These are phyloP conservation scores for Ceratorhiza oryzae-sativae DNA, from an alignment of 1,284 basidiomycete genomes.

Conservation along the genomic window DNA sequence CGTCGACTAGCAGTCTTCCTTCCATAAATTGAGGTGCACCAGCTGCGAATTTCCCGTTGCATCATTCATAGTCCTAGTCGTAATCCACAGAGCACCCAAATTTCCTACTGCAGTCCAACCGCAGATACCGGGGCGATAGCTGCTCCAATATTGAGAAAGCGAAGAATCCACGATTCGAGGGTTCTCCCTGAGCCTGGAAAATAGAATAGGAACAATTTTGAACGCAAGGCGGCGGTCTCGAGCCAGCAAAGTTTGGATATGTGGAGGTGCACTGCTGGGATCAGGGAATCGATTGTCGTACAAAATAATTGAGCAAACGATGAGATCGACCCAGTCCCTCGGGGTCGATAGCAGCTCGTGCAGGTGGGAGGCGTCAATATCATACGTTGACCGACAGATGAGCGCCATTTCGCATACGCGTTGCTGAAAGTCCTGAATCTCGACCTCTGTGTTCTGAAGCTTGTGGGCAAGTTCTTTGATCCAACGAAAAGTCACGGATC, in stretches of 20 bases:
- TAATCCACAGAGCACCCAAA: slow-evolving; percentile 54
- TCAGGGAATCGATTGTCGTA: slow-evolving; percentile 48
- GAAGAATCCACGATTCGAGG: slow-evolving; percentile 51
- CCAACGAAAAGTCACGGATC: slow-evolving; percentile 53
- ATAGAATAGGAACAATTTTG: slow-evolving; percentile 41
- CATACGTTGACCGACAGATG: slow-evolving; percentile 55
- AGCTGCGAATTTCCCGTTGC: not conserved
- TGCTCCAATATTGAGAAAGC: slow-evolving; percentile 52
- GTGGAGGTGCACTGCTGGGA: not conserved
- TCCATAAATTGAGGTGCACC: slow-evolving; percentile 55
- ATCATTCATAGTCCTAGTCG: slow-evolving; percentile 46
- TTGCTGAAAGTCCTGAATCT: slow-evolving; percentile 45
- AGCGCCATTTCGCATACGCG: slow-evolving; percentile 52
- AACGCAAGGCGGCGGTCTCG: slow-evolving; percentile 50
- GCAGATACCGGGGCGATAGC: slow-evolving; percentile 46
- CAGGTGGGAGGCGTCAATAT: slow-evolving; percentile 48
- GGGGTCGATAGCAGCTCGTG: slow-evolving; percentile 7
- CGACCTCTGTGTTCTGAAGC: slow-evolving; percentile 45
- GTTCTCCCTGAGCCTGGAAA: slow-evolving; percentile 21
- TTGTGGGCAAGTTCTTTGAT: slow-evolving; percentile 48
- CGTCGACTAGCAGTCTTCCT: slow-evolving; percentile 56
- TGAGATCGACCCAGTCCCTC: slow-evolving; percentile 48
- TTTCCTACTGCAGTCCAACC: slow-evolving; percentile 49
- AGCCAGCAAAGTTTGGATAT: slow-evolving; percentile 6
- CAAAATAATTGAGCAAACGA: slow-evolving; percentile 52